Evolutionary conservation across 768 basidiomycete species (phyloP).

Genomic region (Rhizopogon rudus): DNA sequence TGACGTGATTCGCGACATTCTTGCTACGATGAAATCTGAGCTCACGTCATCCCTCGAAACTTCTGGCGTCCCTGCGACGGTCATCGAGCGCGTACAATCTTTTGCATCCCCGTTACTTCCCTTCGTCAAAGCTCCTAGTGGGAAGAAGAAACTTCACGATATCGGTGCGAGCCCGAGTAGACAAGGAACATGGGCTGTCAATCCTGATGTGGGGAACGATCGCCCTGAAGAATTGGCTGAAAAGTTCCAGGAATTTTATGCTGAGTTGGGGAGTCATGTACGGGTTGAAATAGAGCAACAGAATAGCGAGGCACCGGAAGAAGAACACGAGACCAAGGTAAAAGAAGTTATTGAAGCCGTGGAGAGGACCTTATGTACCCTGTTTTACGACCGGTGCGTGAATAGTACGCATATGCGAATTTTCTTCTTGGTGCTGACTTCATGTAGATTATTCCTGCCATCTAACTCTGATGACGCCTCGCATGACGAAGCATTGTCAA

Average conservation of each 20-base stretch:
- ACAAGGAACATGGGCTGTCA: constrained; percentile 32
- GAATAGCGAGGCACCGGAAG: constrained; percentile 15
- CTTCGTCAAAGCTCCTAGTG: constrained; percentile 36
- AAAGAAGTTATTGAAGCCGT: constrained; percentile 65
- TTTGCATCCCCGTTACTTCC: constrained; percentile 55
- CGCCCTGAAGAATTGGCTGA: constrained; percentile 46
- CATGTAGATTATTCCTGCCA: constrained; percentile 69
- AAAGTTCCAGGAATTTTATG: constrained; percentile 72
- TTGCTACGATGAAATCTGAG: constrained; percentile 49
- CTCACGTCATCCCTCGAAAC: constrained; percentile 39
- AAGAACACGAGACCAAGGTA: constrained; percentile 39
- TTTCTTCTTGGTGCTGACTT: neutral
- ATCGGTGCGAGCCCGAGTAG: constrained; percentile 18
- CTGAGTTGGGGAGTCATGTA: constrained; percentile 60
- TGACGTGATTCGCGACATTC: constrained; percentile 51
- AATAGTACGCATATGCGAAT: neutral
- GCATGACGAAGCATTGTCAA: constrained; percentile 88
- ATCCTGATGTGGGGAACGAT: constrained; percentile 32
- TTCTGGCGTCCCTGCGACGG: constrained; percentile 47
- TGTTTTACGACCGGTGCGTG: constrained; percentile 82
- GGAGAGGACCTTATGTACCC: constrained; percentile 62
- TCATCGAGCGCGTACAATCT: constrained; percentile 52
- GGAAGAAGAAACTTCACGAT: constrained; percentile 28
- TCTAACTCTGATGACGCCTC: constrained; percentile 70
- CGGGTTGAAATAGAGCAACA: constrained; percentile 22